Evolutionary conservation across 768 basidiomycete genomes (phyloP).

Genomic region (Neoboletus subvelutipes): DNA sequence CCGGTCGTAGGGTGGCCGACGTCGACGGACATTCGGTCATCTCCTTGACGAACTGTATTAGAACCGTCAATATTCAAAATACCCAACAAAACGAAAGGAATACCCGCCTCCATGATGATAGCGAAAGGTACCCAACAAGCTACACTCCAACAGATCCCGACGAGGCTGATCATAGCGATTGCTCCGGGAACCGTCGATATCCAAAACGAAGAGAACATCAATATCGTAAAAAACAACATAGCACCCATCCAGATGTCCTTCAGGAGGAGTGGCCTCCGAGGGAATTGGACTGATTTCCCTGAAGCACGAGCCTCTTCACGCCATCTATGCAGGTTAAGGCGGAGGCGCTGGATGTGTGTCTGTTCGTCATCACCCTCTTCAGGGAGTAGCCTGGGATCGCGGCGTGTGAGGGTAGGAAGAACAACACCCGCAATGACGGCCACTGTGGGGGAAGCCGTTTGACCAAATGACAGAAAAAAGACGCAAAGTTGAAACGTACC

Average conservation of each 20-base stretch:
- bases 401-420: conserved; percentile 77
- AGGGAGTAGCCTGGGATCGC: conserved; percentile 77
- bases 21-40: conserved; percentile 41
- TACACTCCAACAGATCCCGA: conserved; percentile 95
- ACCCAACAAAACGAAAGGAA: conserved; percentile 40
- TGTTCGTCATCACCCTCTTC: conserved; percentile 69
- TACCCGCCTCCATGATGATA: conserved; percentile 90
- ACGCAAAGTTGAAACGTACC: conserved; percentile 44
- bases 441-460: conserved; percentile 45
- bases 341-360: conserved; percentile 67
- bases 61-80: conserved; percentile 1
- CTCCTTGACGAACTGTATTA: conserved; percentile 68
- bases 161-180: conserved; percentile 74
- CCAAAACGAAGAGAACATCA: conserved; percentile 87
- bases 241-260: conserved; percentile 94
- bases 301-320: conserved; percentile 76
- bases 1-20: conserved; percentile 12
- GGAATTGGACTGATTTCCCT: conserved; percentile 74
- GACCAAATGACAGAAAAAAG: neutral
- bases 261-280: conserved; percentile 86
- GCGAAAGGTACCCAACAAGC: conserved; percentile 98
- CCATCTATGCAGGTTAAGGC: conserved; percentile 75
- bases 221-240: conserved; percentile 70
- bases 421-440: conserved; percentile 80
- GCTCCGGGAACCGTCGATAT: conserved; percentile 76